phyloP scores from a whole-genome alignment of 441 rosid species.

The Omphalea diandra region DNA sequence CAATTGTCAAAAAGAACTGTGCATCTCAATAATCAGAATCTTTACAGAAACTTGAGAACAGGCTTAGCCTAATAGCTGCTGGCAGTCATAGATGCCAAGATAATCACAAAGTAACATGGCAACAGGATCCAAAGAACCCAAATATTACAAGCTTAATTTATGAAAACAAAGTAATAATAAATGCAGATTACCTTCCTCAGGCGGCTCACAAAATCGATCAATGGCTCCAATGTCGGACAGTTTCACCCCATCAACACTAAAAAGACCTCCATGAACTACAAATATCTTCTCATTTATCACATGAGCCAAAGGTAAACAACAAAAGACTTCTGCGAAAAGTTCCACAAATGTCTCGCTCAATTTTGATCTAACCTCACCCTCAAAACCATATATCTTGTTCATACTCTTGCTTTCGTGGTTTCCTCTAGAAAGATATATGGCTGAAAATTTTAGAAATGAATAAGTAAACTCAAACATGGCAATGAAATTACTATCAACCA shows the following conservation, averaged over 20 bases:
- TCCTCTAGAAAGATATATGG: slow-evolving; percentile 88
- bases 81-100: neutral
- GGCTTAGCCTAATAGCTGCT: neutral
- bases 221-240: slow-evolving; percentile 81
- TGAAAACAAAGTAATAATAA: neutral
- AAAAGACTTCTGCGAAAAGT: slow-evolving; percentile 96
- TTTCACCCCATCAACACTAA: slow-evolving; percentile 94
- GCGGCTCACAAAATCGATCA: slow-evolving; percentile 96
- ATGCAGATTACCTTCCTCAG: slow-evolving; percentile 79
- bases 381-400: slow-evolving; percentile 98
- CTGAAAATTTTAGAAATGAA: slow-evolving; percentile 42
- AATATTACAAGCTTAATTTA: slow-evolving; percentile 1
- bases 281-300: slow-evolving; percentile 77
- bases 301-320: slow-evolving; percentile 93
- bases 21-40: neutral
- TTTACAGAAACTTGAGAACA: neutral
- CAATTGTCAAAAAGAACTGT: neutral
- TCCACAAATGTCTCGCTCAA: slow-evolving; percentile 91
- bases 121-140: neutral
- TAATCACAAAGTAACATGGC: neutral
- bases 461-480: neutral
- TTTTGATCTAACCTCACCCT: slow-evolving; percentile 97
- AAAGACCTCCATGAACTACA: slow-evolving; percentile 97
- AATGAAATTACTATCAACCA: slow-evolving; percentile 1
- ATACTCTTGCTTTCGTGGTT: slow-evolving; percentile 99